These are phyloP conservation scores for Desmodesmus armatus DNA, from an alignment of 139 green algal species.

Conservation along the genomic window DNA sequence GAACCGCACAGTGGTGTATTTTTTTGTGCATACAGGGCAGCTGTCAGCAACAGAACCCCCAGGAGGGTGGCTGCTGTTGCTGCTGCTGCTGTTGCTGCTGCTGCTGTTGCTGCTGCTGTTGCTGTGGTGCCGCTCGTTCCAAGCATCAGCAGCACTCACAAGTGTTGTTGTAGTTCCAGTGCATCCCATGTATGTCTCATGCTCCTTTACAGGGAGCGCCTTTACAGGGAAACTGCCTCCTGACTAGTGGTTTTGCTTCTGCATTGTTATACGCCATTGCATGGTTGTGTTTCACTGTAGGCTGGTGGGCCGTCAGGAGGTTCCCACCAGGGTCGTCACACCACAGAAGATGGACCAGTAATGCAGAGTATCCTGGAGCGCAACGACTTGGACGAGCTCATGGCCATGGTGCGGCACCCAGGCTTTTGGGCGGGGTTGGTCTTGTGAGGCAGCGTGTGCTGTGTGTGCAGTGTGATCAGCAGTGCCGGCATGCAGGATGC, in stretches of 20 bases:
- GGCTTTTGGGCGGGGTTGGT: neutral
- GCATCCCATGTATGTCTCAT: neutral
- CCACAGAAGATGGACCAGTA: constrained; percentile 68
- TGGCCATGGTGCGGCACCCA: constrained; percentile 82
- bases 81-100: no score
- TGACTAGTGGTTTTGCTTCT: neutral
- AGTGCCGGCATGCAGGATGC: neutral
- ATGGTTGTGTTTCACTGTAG: no score
- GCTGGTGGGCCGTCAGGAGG: neutral
- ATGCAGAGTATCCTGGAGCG: constrained; percentile 90
- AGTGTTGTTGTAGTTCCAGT: neutral
- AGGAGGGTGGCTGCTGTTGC: neutral
- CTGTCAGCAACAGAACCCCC: neutral
- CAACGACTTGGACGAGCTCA: constrained; percentile 94
- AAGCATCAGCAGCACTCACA: neutral
- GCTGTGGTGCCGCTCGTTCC: neutral
- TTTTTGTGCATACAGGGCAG: neutral
- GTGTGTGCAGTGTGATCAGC: neutral
- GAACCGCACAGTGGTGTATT: neutral
- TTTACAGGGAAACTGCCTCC: no score
- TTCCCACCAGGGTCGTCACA: constrained; percentile 62
- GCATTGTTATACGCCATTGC: neutral
- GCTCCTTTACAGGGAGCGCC: neutral
- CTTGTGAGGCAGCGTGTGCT: neutral
- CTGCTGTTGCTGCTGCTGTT: neutral